Conservation (phyloP, 768 basidiomycete genomes). For the Agrocybe praecox region DNA sequence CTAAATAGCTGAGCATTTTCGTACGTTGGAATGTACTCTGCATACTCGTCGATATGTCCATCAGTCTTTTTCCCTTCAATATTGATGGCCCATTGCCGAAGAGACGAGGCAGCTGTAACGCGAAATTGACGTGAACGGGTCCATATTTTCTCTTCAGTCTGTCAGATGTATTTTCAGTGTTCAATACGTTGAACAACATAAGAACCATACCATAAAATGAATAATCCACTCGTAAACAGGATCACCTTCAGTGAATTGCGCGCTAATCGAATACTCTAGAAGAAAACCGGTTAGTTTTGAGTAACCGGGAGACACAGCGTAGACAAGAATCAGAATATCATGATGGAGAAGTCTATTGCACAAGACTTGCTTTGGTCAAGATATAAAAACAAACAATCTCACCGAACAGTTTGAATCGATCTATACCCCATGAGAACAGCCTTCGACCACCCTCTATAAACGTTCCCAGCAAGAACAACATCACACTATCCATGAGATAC, state of each 20-base stretch:
- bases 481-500: slow-evolving; percentile 25
- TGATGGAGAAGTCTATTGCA: neutral
- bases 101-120: slow-evolving; percentile 42
- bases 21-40: slow-evolving; percentile 45
- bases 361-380: no score
- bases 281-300: neutral
- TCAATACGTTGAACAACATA: neutral
- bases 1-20: slow-evolving; percentile 42
- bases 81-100: slow-evolving; percentile 44
- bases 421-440: slow-evolving; percentile 38
- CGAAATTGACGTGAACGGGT: slow-evolving; percentile 32
- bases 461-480: slow-evolving; percentile 35
- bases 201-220: slow-evolving; percentile 35
- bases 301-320: neutral
- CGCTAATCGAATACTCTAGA: slow-evolving; percentile 40
- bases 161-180: neutral
- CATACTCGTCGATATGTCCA: slow-evolving; percentile 25
- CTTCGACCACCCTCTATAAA: slow-evolving; percentile 42
- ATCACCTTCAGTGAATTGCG: slow-evolving; percentile 40
- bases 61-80: neutral
- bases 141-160: slow-evolving; percentile 50
- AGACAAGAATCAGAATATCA: neutral
- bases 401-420: slow-evolving; percentile 28
- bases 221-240: slow-evolving; percentile 46
- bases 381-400: slow-evolving; percentile 1